phyloP scores from a whole-genome alignment of 495 filamentous ascomycete species.

The Trichocladium antarcticum region DNA sequence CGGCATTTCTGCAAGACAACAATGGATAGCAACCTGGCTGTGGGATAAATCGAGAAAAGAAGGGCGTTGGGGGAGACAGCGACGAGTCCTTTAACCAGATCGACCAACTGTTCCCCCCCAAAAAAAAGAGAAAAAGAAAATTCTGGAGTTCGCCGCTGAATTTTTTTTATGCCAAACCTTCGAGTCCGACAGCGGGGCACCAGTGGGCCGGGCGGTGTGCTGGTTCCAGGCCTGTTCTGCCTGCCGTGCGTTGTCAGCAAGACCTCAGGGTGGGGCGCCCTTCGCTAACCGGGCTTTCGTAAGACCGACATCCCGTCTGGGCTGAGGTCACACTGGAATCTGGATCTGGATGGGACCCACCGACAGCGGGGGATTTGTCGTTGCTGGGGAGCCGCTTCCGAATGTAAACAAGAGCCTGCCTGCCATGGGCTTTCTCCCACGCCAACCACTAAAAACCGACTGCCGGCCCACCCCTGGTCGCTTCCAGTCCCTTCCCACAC shows the following conservation, averaged over 20 bases:
- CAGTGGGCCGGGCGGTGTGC: conserved; percentile 16
- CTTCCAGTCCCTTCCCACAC: conserved; percentile 3
- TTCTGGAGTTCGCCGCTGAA: conserved; percentile 12
- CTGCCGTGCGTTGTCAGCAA: not conserved
- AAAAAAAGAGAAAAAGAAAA: conserved; percentile 22
- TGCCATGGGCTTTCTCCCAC: not conserved
- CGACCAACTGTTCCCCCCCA: conserved; percentile 29
- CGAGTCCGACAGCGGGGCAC: conserved; percentile 17
- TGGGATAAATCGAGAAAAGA: conserved; percentile 1
- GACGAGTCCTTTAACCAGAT: conserved; percentile 18
- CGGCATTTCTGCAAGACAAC: conserved; percentile 44
- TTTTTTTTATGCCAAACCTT: conserved; percentile 20
- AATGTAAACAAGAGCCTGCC: conserved; percentile 14
- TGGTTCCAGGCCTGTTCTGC: no score
- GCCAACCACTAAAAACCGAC: conserved; percentile 15
- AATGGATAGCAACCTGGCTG: conserved; percentile 2
- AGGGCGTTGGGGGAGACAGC: conserved; percentile 22
- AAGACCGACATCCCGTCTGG: not conserved
- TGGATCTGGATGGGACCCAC: no score
- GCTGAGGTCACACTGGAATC: not conserved
- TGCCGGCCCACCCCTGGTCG: conserved; percentile 14
- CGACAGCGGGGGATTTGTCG: not conserved
- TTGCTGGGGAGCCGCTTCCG: conserved; percentile 9
- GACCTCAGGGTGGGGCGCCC: not conserved
- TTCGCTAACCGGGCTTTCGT: conserved; percentile 3